phyloP scores from a whole-genome alignment of 2,329 filamentous ascomycete species.

The Aspergillus uvarum region DNA sequence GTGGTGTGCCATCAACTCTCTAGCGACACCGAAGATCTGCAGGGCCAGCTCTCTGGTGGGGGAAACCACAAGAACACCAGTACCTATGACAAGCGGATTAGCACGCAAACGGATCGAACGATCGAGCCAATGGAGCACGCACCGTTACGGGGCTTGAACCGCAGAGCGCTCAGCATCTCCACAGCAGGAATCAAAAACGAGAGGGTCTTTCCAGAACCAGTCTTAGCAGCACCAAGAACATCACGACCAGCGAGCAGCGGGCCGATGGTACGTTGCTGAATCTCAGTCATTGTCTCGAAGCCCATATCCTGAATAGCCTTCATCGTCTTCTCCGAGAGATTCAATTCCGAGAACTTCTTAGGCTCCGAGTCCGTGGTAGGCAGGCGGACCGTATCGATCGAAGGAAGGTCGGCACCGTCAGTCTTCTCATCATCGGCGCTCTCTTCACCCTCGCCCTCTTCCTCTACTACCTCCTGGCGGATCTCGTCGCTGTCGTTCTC shows the following conservation, averaged over 20 bases:
- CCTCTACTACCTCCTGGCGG: conserved; percentile 32
- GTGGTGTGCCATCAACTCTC: conserved; percentile 89
- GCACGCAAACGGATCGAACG: conserved; percentile 2
- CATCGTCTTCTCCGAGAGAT: conserved; percentile 84
- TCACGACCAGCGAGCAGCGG: conserved; percentile 86
- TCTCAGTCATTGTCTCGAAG: conserved; percentile 93
- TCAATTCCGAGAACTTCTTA: conserved; percentile 75
- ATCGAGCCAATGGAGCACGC: conserved; percentile 17
- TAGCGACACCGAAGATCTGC: conserved; percentile 92
- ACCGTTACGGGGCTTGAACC: conserved; percentile 91
- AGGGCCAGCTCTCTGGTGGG: conserved; percentile 91
- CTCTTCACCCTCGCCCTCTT: conserved; percentile 33
- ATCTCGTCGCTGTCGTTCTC: conserved; percentile 29
- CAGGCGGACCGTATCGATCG: conserved; percentile 51
- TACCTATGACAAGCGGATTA: conserved; percentile 47
- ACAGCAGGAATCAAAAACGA: conserved; percentile 92
- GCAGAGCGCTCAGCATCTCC: conserved; percentile 85
- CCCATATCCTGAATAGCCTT: conserved; percentile 88
- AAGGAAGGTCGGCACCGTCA: conserved; percentile 52
- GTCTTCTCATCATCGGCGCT: conserved; percentile 32
- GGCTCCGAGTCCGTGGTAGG: conserved; percentile 61
- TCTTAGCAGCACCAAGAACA: conserved; percentile 93
- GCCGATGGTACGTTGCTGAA: conserved; percentile 83
- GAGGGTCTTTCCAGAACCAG: conserved; percentile 91
- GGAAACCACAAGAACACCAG: conserved; percentile 87